phyloP scores from a whole-genome alignment of 306 rosid genomes.

The Pyrus bretschneideri region DNA sequence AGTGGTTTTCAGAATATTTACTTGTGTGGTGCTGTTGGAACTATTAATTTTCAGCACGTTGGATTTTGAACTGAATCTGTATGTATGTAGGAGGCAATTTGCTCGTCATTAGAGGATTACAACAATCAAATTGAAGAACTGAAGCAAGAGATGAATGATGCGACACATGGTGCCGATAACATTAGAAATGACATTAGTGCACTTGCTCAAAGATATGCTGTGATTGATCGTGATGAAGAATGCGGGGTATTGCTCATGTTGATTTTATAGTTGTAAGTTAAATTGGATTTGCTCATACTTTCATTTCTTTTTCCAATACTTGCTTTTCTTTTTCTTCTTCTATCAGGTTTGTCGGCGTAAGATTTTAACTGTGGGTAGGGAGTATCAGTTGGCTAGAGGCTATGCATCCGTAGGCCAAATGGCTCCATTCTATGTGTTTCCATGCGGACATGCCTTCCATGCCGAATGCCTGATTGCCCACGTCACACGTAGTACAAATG shows the following conservation, averaged over 20 bases:
- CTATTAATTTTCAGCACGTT: background rate
- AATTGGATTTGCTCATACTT: background rate
- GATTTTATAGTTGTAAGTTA: background rate
- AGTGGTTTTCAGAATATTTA: background rate
- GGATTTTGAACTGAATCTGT: conserved; percentile 6
- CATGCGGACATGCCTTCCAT: conserved; percentile 92
- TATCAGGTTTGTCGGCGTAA: conserved; percentile 73
- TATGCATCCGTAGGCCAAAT: conserved; percentile 74
- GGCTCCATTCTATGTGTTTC: conserved; percentile 96
- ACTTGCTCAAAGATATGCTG: conserved; percentile 96
- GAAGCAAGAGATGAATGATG: conserved; percentile 97
- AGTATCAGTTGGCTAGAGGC: conserved; percentile 56
- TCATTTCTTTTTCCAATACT: background rate
- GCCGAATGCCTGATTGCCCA: conserved; percentile 85
- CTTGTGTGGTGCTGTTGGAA: background rate
- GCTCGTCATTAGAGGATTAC: conserved; percentile 93
- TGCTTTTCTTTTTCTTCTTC: background rate
- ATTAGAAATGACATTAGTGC: conserved; percentile 94
- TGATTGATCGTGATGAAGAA: conserved; percentile 91
- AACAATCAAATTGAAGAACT: conserved; percentile 93
- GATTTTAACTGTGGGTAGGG: conserved; percentile 70
- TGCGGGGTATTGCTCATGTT: conserved; percentile 74
- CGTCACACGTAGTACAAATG: conserved; percentile 79
- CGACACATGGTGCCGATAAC: conserved; percentile 96
- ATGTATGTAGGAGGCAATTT: conserved; percentile 75